Conservation (phyloP, 2,329 filamentous ascomycete genomes). For the Fusarium nurragi region DNA sequence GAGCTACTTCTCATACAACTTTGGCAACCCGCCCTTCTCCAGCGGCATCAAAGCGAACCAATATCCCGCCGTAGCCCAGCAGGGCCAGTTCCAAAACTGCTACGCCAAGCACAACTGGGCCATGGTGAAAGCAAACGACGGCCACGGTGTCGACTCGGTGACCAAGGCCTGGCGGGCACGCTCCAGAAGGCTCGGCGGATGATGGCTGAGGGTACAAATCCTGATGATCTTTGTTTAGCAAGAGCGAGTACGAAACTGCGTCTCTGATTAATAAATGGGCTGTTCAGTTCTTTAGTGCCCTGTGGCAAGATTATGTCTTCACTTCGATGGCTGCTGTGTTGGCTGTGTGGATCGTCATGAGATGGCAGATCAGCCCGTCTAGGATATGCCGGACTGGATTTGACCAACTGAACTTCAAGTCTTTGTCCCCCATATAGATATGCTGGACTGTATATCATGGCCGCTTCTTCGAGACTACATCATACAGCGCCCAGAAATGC, state of each 20-base stretch:
- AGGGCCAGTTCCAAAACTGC: constrained; percentile 13
- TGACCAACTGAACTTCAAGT: constrained; percentile 17
- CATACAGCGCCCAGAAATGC: constrained; percentile 12
- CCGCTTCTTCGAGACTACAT: constrained; percentile 12
- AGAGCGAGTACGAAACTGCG: constrained; percentile 15
- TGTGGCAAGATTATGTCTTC: constrained; percentile 6
- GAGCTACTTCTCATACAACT: constrained; percentile 13
- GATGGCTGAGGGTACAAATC: not conserved
- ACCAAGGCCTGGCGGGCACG: constrained; percentile 22
- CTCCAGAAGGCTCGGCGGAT: constrained; percentile 15
- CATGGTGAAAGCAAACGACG: constrained; percentile 29
- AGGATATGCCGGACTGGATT: constrained; percentile 20
- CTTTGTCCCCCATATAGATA: constrained; percentile 17
- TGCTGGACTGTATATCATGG: constrained; percentile 22
- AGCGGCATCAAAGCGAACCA: constrained; percentile 30
- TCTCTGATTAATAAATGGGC: constrained; percentile 28
- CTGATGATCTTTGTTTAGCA: constrained; percentile 23
- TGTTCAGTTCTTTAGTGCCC: constrained; percentile 24
- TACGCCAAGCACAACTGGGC: constrained; percentile 21
- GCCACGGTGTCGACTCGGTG: constrained; percentile 11
- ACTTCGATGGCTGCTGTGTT: constrained; percentile 20
- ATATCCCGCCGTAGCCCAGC: constrained; percentile 16
- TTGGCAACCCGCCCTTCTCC: constrained; percentile 28
- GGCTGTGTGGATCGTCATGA: constrained; percentile 11
- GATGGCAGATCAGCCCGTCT: constrained; percentile 21